Percentiles rank a stretch among this genome's conserved stretches.
Evolutionary conservation across 176 grass and related monocot species (phyloP).

Genomic region (Tillandsia leiboldiana): DNA sequence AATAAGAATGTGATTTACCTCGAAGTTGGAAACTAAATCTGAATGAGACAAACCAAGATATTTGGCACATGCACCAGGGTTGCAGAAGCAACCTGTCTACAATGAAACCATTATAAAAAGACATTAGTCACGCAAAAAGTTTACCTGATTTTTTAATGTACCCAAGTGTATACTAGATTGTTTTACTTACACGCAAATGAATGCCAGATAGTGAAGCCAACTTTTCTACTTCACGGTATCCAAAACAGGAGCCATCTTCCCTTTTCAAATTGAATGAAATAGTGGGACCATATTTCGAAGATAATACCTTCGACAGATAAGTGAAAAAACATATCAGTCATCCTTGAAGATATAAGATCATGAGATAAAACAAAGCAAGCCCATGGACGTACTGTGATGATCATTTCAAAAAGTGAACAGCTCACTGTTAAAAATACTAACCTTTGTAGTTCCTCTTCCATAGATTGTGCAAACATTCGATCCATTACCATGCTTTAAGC

Average conservation of each 20-base stretch:
- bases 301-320: constrained; percentile 21
- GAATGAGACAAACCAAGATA: constrained; percentile 75
- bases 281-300: constrained; percentile 58
- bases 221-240: constrained; percentile 84
- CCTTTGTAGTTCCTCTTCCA: constrained; percentile 48
- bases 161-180: not conserved
- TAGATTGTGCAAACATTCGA: constrained; percentile 68
- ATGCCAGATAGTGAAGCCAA: constrained; percentile 74
- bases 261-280: constrained; percentile 99
- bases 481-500: constrained; percentile 75
- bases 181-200: constrained; percentile 70
- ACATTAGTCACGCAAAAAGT: not conserved
- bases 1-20: constrained; percentile 35
- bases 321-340: not conserved
- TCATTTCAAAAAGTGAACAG: not conserved
- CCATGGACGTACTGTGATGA: not conserved
- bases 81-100: constrained; percentile 96
- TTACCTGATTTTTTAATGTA: no score
- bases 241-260: constrained; percentile 79
- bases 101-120: constrained; percentile 19
- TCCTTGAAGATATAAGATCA: no score
- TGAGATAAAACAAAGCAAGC: not conserved
- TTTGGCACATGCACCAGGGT: constrained; percentile 90
- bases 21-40: constrained; percentile 87
- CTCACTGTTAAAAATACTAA: constrained; percentile 18